Conservation (phyloP, 2,329 filamentous ascomycete genomes). For the Xylariaceae sp. region DNA sequence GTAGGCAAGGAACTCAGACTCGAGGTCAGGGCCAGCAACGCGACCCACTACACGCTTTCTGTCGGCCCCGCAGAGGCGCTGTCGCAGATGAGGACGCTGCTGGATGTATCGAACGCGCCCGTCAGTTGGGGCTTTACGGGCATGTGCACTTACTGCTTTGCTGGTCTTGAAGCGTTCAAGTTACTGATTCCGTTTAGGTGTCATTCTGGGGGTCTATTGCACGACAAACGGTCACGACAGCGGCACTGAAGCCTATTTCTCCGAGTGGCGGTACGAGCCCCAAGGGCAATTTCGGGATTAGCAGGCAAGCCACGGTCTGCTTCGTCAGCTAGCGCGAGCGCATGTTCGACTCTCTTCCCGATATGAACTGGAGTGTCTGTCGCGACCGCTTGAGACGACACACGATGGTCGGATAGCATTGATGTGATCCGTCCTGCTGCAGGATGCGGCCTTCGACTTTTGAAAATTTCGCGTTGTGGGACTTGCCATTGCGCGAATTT, state of each 20-base stretch:
- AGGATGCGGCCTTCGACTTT: too few relatives aligned
- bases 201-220: slow-evolving; percentile 46
- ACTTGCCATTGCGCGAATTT: too few relatives aligned
- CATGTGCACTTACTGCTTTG: slow-evolving; percentile 13
- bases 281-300: slow-evolving; percentile 32
- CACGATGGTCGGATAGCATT: too few relatives aligned
- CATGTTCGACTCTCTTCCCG: too few relatives aligned
- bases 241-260: slow-evolving; percentile 41
- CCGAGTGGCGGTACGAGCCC: slow-evolving; percentile 41
- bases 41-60: slow-evolving; percentile 40
- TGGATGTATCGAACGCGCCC: slow-evolving; percentile 30
- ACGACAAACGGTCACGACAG: slow-evolving; percentile 46
- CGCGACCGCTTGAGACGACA: too few relatives aligned
- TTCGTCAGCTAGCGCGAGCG: too few relatives aligned
- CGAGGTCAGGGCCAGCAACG: slow-evolving; percentile 39
- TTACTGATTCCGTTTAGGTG: slow-evolving; percentile 28
- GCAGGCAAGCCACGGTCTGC: too few relatives aligned
- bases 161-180: not conserved
- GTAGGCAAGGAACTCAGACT: slow-evolving; percentile 29
- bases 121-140: slow-evolving; percentile 39
- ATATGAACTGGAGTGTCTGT: too few relatives aligned
- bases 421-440: too few relatives aligned
- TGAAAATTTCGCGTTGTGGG: too few relatives aligned
- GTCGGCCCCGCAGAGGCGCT: slow-evolving; percentile 29
- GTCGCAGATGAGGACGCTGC: slow-evolving; percentile 28